Conservation (phyloP, 106 monocot genomes). For the Hemerocallis citrina region DNA sequence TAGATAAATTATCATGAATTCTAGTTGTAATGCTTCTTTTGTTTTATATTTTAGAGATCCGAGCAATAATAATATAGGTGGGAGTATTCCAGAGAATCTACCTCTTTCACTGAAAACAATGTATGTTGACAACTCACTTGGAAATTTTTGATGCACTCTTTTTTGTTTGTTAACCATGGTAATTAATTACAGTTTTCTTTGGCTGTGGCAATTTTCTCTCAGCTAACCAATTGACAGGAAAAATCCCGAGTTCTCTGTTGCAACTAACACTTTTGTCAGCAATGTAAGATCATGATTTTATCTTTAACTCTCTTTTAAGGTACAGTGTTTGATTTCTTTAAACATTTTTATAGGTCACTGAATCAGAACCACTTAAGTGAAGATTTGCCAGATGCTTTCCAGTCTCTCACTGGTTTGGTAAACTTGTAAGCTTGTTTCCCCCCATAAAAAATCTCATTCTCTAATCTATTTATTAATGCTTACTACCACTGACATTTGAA, state of each 20-base stretch:
- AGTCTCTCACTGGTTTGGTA: constrained; percentile 54
- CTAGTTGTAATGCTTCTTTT: constrained; percentile 3
- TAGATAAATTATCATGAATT: not conserved
- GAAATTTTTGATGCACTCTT: not conserved
- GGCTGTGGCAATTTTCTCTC: constrained; percentile 78
- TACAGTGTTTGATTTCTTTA: not conserved
- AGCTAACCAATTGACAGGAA: constrained; percentile 82
- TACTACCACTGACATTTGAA: not conserved
- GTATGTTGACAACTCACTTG: constrained; percentile 37
- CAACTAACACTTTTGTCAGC: constrained; percentile 48
- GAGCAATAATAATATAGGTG: constrained; percentile 97
- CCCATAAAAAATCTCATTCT: not conserved
- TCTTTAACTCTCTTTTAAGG: not conserved
- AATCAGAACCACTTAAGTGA: constrained; percentile 75
- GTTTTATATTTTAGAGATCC: constrained; percentile 55
- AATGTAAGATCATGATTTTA: constrained; percentile 48
- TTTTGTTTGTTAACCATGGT: not conserved
- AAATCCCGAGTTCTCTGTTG: constrained; percentile 72
- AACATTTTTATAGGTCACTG: constrained; percentile 45
- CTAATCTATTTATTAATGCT: not conserved
- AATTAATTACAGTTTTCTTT: constrained; percentile 4
- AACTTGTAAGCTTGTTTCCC: constrained; percentile 65
- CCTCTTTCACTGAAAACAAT: constrained; percentile 64
- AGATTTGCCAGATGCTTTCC: constrained; percentile 81
- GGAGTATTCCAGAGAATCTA: constrained; percentile 77